Evolutionary conservation across 1,139 yeast species (phyloP), one percentile per base, ranked within the genome.

Genomic region (Magnusiomyces paraingens): DNA sequence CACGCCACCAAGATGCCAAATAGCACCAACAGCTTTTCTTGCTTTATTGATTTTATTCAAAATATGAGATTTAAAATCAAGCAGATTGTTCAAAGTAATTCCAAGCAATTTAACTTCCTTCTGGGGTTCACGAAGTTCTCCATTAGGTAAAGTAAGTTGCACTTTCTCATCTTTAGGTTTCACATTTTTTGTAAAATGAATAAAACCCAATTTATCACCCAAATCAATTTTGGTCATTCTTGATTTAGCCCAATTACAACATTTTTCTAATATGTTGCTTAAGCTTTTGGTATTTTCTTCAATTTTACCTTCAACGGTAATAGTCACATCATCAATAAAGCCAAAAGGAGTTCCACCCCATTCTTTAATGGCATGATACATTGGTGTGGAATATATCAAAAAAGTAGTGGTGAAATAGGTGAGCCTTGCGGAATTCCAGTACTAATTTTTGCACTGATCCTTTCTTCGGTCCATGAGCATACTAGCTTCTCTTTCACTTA

Each of bases 351-450:
- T 51, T 12, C 47, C 60, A 2, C 56, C 54, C 10, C 15, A 22
- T 26, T 8, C 11, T 42, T 35, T 43, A 38, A 56, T 39, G 11
- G 38, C 46, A 1, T 48, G 32, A 21, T 58, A 59, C 21, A 59
- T 53, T 2, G 56, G 53, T 12, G 52, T 50, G 15, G 62, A 52
- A 49, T 59, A 59, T 14, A 59, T 47, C 36, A 59, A 48, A 35
- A 59, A 21, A 59, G 51, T 49, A 59, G 40, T 6, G 60, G 61
- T 8, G 62, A 59, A 10, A 57, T 52, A 8, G 62, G 61, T 14
- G 59, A 58, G 10, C 60, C 61, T 32, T 58, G 61, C 1, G 61
- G 61, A 36, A 59, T 59, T 17, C 60, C 61, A 1, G 54, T 56
- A 22, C 38, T 22, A 14, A 52, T 20, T 10, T 38, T 15, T 38